A percentile compares a stretch with the other conserved stretches of the same genome.
Evolutionary conservation across 75 land plant genomes (phyloP).

Genomic region (Azolla pinnata): DNA sequence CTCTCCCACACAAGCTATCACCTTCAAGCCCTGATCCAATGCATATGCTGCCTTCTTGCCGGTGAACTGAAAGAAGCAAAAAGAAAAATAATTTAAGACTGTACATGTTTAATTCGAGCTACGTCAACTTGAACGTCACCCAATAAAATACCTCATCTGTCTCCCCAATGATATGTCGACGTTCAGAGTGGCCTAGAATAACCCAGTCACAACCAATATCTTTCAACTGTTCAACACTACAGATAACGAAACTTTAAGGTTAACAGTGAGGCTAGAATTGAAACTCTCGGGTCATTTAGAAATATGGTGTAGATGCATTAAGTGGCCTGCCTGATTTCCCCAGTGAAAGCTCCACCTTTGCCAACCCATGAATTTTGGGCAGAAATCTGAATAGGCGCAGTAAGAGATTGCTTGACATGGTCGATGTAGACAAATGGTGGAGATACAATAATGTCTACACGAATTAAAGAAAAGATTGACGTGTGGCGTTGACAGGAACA

Average conservation of each 20-base stretch:
- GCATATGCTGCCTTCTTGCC: constrained; percentile 98
- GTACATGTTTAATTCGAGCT: too few relatives aligned
- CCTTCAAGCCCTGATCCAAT: constrained; percentile 59
- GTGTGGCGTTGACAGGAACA: too few relatives aligned
- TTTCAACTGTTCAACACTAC: constrained; percentile 83
- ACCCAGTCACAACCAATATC: constrained; percentile 95
- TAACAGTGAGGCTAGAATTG: neutral
- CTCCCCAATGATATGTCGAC: constrained; percentile 85
- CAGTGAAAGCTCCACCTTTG: constrained; percentile 96
- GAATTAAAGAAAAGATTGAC: neutral
- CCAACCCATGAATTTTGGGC: constrained; percentile 93
- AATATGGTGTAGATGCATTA: too few relatives aligned
- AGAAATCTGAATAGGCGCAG: constrained; percentile 65
- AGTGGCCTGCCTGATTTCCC: constrained; percentile 78
- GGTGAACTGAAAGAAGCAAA: constrained; percentile 58
- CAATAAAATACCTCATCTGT: constrained; percentile 62
- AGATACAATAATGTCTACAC: constrained; percentile 81
- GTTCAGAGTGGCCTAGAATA: constrained; percentile 89
- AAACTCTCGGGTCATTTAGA: too few relatives aligned
- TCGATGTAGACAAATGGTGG: constrained; percentile 86
- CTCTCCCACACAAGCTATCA: constrained; percentile 93
- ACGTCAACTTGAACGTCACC: too few relatives aligned
- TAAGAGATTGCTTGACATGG: constrained; percentile 61
- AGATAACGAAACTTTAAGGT: too few relatives aligned
- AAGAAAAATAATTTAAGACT: too few relatives aligned